These are phyloP conservation scores for Globisporangium rhizosaccharum DNA, from an alignment of 352 stramenopile species.

Conservation along the genomic window DNA sequence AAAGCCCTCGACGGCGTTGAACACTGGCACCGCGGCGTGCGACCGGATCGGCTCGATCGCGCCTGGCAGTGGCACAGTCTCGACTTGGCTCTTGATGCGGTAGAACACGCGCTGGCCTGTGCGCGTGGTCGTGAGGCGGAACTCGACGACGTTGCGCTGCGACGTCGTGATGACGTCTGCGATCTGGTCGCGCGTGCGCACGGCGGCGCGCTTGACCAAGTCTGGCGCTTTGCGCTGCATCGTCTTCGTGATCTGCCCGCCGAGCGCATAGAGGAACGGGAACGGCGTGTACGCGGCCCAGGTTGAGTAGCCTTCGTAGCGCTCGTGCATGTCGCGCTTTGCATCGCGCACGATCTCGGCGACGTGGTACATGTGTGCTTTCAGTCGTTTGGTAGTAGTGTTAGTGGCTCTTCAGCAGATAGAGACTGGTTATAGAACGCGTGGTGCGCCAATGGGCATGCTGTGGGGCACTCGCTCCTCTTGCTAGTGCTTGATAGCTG, in stretches of 20 bases:
- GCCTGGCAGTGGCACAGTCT: constrained; percentile 38
- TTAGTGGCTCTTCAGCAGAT: background rate
- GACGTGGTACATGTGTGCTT: constrained; percentile 65
- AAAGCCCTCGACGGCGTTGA: constrained; percentile 62
- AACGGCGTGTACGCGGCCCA: constrained; percentile 71
- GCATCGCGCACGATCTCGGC: constrained; percentile 81
- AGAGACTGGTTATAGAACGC: background rate
- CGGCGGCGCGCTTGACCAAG: constrained; percentile 61
- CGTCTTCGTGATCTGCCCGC: constrained; percentile 57
- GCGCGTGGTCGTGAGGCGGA: constrained; percentile 52
- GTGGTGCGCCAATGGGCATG: constrained; percentile 2
- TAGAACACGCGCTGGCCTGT: constrained; percentile 66
- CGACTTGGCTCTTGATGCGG: constrained; percentile 50
- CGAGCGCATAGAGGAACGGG: constrained; percentile 65
- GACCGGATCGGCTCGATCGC: constrained; percentile 47
- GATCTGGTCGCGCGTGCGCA: constrained; percentile 61
- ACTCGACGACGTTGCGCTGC: constrained; percentile 48
- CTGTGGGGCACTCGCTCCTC: background rate
- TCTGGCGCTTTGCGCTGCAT: constrained; percentile 77
- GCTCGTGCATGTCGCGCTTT: constrained; percentile 72
- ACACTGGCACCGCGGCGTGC: constrained; percentile 54
- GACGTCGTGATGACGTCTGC: constrained; percentile 46
- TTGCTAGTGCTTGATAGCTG: background rate
- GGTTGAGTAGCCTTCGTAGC: constrained; percentile 37
- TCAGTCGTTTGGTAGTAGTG: background rate